phyloP scores from a whole-genome alignment of 2,329 filamentous ascomycete genomes.

The Fusarium oligoseptatum region DNA sequence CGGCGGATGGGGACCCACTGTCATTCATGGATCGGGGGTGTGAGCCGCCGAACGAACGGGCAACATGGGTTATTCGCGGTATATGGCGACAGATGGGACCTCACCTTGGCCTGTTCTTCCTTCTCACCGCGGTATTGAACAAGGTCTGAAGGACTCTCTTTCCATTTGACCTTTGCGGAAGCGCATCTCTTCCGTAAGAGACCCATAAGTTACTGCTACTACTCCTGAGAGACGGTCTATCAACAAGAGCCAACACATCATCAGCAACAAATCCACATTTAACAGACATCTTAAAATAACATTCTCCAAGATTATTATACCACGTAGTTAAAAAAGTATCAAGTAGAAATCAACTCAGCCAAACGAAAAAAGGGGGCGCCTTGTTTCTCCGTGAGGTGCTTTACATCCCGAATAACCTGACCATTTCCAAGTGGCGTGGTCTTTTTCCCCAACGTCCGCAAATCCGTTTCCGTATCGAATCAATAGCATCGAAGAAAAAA shows the following conservation, averaged over 20 bases:
- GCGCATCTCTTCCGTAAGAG: background rate
- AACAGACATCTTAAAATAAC: background rate
- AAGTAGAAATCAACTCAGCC: background rate
- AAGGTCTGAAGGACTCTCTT: background rate
- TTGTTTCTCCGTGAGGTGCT: slow-evolving; percentile 43
- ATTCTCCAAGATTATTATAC: background rate
- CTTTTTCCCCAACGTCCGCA: background rate
- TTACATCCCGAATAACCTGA: slow-evolving; percentile 41
- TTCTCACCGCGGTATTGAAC: background rate
- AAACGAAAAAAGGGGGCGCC: background rate
- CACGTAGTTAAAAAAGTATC: background rate
- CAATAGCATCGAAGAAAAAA: background rate
- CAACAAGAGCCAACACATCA: background rate
- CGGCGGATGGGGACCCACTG: slow-evolving; percentile 26
- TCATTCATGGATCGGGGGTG: background rate
- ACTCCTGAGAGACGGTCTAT: background rate
- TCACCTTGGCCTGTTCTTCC: background rate
- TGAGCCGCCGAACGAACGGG: background rate
- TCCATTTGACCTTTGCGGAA: background rate
- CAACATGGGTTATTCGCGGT: background rate
- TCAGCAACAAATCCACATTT: background rate
- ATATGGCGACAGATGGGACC: background rate
- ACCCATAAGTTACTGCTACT: background rate
- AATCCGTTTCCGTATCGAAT: slow-evolving; percentile 1
- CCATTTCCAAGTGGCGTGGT: slow-evolving; percentile 43